Percentiles rank a stretch among this genome's conserved stretches.
Conservation (phyloP, 805 yeast species). For the Middelhovenomyces tepae region DNA sequence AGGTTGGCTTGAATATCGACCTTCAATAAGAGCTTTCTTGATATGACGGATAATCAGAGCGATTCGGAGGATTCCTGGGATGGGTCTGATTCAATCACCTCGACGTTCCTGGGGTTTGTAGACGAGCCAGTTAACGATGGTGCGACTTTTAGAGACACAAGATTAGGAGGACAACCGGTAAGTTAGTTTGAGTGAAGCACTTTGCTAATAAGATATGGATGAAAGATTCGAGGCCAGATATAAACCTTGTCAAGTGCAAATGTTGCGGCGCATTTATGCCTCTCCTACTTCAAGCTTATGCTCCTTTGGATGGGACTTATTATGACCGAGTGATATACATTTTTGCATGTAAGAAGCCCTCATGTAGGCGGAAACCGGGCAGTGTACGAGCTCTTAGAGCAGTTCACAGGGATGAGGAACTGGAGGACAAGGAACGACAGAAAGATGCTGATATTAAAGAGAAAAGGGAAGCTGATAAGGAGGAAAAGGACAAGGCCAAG, state of each 20-base stretch:
- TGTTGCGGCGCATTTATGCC: conserved; percentile 57
- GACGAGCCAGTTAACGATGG: conserved; percentile 18
- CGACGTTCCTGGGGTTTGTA: conserved; percentile 10
- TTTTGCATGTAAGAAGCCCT: conserved; percentile 57
- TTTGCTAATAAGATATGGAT: conserved; percentile 55
- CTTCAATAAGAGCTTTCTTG: no score
- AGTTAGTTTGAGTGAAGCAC: no score
- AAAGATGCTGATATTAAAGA: conserved; percentile 36
- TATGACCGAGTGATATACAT: conserved; percentile 80
- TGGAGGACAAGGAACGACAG: conserved; percentile 34
- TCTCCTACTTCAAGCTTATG: conserved; percentile 66
- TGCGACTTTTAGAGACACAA: conserved; percentile 43
- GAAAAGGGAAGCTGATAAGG: conserved; percentile 33
- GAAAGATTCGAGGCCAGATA: conserved; percentile 47
- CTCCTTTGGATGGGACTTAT: conserved; percentile 61
- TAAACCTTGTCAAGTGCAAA: conserved; percentile 48
- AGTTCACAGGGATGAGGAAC: conserved; percentile 48
- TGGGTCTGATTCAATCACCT: no score
- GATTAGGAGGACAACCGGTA: conserved; percentile 70
- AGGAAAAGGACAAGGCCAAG: conserved; percentile 18
- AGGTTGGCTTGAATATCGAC: no score
- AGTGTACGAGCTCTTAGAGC: conserved; percentile 72
- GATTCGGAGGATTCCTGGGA: no score
- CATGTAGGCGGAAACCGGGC: conserved; percentile 64
- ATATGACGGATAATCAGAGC: no score